Conservation (phyloP, 75 land plant genomes). For the Selaginella moellendorffii region DNA sequence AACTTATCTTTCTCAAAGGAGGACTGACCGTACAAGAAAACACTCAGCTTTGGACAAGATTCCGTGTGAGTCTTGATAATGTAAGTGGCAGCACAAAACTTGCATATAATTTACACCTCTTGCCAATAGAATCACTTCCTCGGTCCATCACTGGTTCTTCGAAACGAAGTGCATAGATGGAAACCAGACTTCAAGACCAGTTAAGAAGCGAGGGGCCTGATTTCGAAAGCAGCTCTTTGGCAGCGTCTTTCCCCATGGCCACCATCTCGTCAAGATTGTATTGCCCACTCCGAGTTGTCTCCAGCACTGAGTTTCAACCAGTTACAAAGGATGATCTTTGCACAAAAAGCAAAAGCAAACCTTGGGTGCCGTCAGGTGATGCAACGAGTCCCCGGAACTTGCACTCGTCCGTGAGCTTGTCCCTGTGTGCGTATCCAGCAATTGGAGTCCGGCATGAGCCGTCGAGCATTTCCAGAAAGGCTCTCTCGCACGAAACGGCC, state of each 20-base stretch:
- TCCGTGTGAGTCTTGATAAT: no score
- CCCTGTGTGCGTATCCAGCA: constrained; percentile 77
- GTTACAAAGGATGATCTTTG: background rate
- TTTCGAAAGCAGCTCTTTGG: constrained; percentile 57
- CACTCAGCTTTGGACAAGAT: no score
- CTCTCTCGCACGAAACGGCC: constrained; percentile 88
- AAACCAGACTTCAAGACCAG: no score
- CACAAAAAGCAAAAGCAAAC: constrained; percentile 17
- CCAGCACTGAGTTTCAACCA: constrained; percentile 40
- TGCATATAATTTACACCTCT: no score
- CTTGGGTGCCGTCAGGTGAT: constrained; percentile 82
- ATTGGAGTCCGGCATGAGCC: constrained; percentile 97
- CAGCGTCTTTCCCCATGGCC: constrained; percentile 76
- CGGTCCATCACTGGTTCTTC: no score
- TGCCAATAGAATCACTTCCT: no score
- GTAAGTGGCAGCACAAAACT: no score
- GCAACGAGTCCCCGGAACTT: constrained; percentile 70
- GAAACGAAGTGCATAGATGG: no score
- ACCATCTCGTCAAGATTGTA: constrained; percentile 70
- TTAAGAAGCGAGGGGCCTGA: constrained; percentile 74
- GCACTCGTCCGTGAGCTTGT: constrained; percentile 59
- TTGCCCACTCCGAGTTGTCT: constrained; percentile 61
- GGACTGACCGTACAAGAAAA: no score
- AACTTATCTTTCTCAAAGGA: no score
- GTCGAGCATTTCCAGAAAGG: constrained; percentile 72